Base-by-base conservation (phyloP, 257 asterid genomes). In the Gentiana straminea region DNA sequence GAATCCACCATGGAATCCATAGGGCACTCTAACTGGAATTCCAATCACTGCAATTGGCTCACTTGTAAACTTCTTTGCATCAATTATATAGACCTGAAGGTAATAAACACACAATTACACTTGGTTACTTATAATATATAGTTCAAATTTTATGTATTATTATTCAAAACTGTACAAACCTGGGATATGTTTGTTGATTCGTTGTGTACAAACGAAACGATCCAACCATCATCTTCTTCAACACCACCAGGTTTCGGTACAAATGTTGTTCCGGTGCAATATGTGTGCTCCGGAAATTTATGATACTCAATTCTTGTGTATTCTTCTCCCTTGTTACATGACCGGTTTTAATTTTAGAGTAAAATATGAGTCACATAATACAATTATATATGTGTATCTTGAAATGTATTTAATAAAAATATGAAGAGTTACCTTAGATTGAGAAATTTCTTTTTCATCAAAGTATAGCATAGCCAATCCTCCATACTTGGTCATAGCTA, bases 171-270 rank as follows among this genome's bases (percentile, higher is more conserved):
- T 39, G 44, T 39, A 53, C 37, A 44, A 38, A 49, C 89, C 24
- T 81, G 84, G 56, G 84, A 78, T 46, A 49, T 51, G 61, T 78
- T 55, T 7, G 39, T 58, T 6, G 66, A 64, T 71, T 78, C 84
- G 35, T 75, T 64, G 54, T 81, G 84, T 12, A 75, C 63, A 48
- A 63, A 70, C 47, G 84, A 51, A 43, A 66, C 50, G 8, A 81
- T 70, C 89, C 84, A 81, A 44, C 82, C 82, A 53, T 73, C 82
- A 43, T 78, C 89, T 68, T 81, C 84, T 39, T 73, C 77, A 2
- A 1, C 58, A 3, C 69, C 72, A 5, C 68, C 74, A 0, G 38
- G 5, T 60, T 76, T 78, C 1, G 77, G 57, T 13, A 75, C 81
- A 46, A 75, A 75, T 1, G 74, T 55, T 15, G 84, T 74, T 49